Base-by-base conservation (phyloP, 2,329 filamentous ascomycete genomes). In the Fusarium sp. region DNA sequence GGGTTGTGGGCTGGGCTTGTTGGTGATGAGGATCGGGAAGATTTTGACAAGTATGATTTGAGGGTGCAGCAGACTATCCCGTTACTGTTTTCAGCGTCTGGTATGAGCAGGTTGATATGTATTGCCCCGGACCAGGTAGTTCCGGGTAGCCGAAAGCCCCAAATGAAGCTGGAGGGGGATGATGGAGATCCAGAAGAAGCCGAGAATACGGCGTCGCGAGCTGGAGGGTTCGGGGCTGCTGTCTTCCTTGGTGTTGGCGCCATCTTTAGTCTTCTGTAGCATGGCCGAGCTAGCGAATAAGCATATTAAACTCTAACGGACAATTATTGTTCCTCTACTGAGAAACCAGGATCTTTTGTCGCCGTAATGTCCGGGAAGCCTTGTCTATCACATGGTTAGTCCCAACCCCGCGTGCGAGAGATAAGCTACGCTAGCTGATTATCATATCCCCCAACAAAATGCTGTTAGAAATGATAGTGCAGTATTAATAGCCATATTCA, bases 361-460 rank as follows among this genome's bases (percentile, higher is more conserved):
- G 16, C 15, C 36, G 36, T 44, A 55, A 55, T 33, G 24, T 55
- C 53, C 22, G n/a, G 13, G 28, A 9, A 26, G 38, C n/a, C 39
- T 56, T 33, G 31, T 36, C 30, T 42, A 55, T 55, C 16, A 28
- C 41, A 57, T 28, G 30, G 18, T 14, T 57, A 15, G 54, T 45
- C 24, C 16, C 20, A 35, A 36, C 55, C 55, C 41, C 41, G 20
- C 39, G 18, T 36, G 30, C 6, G 8, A 15, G 4, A 35, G 15
- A 55, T 55, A 55, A 36, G 22, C 22, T 28, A 5, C 5, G 6
- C 12, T 57, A 48, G n/a, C 0, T 48, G 41, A 57, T 57, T 57
- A 57, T 57, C 54, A 7, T 1, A 1, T 0, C 2, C 0, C 3
- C 6, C 1, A 1, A 0, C 2, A 20, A 35, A 2, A 14, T 2